These are phyloP conservation scores for Spergularia azorica DNA, from an alignment of 179 eudicot species.

Conservation along the genomic window DNA sequence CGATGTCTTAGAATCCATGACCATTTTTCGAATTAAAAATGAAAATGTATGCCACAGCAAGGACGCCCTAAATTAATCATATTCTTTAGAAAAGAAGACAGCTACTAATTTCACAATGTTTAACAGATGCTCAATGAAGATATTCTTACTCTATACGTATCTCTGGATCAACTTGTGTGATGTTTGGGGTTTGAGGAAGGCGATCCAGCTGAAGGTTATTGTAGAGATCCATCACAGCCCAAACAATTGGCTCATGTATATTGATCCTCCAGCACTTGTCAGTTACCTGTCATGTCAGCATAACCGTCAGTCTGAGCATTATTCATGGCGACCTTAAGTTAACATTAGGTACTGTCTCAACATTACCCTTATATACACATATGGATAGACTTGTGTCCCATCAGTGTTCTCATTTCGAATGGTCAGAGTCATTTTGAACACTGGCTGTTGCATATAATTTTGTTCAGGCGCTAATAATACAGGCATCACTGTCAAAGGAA, in stretches of 20 bases:
- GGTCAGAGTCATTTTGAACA: constrained; percentile 81
- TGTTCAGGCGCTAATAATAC: constrained; percentile 91
- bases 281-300: constrained; percentile 58
- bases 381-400: constrained; percentile 88
- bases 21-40: background rate
- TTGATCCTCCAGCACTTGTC: constrained; percentile 89
- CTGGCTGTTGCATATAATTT: constrained; percentile 71
- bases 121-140: constrained; percentile 9
- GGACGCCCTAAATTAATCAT: background rate
- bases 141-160: constrained; percentile 86
- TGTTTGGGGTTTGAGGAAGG: constrained; percentile 62
- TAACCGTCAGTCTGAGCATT: constrained; percentile 1
- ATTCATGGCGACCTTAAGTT: background rate
- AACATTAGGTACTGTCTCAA: constrained; percentile 5
- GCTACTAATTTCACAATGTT: background rate
- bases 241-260: constrained; percentile 95
- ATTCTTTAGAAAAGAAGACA: background rate
- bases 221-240: constrained; percentile 88
- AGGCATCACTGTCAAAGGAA: constrained; percentile 88
- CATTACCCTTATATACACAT: constrained; percentile 81
- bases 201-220: constrained; percentile 83
- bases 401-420: constrained; percentile 76
- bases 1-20: background rate
- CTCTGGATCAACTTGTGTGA: constrained; percentile 98
- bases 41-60: background rate